phyloP scores from a whole-genome alignment of 345 rosid genomes.

The Eucalyptus lansdowneana region DNA sequence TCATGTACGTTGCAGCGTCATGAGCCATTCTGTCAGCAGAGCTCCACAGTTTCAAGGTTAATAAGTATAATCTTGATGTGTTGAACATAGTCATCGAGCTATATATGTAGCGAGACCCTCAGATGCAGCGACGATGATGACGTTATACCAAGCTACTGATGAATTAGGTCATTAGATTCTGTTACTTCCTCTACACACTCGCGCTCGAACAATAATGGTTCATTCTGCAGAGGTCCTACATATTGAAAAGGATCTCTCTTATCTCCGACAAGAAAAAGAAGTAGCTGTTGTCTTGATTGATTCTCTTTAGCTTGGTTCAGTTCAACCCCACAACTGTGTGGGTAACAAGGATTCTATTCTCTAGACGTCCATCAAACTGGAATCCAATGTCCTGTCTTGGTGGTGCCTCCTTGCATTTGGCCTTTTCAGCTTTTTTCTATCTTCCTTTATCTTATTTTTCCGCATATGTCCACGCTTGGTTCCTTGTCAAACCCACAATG shows the following conservation, averaged over 20 bases:
- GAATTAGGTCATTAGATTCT: not conserved
- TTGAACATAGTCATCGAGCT: not conserved
- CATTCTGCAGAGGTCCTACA: not conserved
- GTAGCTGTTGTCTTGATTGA: not conserved
- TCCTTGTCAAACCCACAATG: not conserved
- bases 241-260: not conserved
- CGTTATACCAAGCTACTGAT: not conserved
- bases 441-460: not conserved
- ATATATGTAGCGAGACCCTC: not conserved
- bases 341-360: not conserved
- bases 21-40: not conserved
- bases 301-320: not conserved
- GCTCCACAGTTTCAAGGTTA: not conserved
- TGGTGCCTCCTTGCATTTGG: not conserved
- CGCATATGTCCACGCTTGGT: not conserved
- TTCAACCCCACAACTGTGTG: not conserved
- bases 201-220: not conserved
- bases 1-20: not conserved
- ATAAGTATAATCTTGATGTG: not conserved
- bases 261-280: not conserved
- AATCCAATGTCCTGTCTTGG: not conserved
- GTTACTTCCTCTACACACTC: not conserved
- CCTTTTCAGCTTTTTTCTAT: not conserved
- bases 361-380: not conserved
- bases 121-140: not conserved